phyloP scores from a whole-genome alignment of 306 rosid species.

The Corylus heterophylla region DNA sequence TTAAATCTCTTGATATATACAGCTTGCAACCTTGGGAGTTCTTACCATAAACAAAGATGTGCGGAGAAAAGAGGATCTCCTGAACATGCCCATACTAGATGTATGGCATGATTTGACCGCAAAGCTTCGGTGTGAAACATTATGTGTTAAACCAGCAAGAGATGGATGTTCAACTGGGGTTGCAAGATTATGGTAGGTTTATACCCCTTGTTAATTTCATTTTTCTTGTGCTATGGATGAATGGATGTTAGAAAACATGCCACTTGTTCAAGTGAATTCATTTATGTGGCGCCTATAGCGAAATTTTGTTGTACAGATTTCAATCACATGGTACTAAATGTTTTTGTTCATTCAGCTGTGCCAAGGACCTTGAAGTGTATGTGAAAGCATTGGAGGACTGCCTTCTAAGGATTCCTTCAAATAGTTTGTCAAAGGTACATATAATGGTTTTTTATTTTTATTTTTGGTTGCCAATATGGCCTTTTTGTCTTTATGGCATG shows the following conservation, averaged over 20 bases:
- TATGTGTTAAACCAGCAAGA: conserved; percentile 90
- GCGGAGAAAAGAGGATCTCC: conserved; percentile 53
- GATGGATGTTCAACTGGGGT: conserved; percentile 99
- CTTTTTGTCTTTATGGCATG: not conserved
- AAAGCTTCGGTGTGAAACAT: conserved; percentile 73
- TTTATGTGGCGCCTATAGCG: not conserved
- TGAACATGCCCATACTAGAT: conserved; percentile 42
- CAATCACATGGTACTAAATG: conserved; percentile 1
- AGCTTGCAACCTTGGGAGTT: conserved; percentile 80
- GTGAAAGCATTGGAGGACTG: conserved; percentile 64
- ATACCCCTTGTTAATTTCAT: conserved; percentile 20
- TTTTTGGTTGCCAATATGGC: not conserved
- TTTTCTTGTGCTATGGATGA: conserved; percentile 16
- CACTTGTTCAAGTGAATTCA: not conserved
- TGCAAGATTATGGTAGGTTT: conserved; percentile 82
- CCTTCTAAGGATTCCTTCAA: conserved; percentile 76
- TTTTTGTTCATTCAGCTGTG: conserved; percentile 56
- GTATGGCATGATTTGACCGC: conserved; percentile 72
- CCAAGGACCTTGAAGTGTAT: conserved; percentile 68
- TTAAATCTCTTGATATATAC: conserved; percentile 31
- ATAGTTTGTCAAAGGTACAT: conserved; percentile 83
- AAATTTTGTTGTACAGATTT: conserved; percentile 15
- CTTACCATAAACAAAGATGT: conserved; percentile 78
- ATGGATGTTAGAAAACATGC: conserved; percentile 7
- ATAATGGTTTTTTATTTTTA: too few relatives aligned